Conservation (phyloP, 495 filamentous ascomycete genomes). For the Lasiosphaeris hirsuta region DNA sequence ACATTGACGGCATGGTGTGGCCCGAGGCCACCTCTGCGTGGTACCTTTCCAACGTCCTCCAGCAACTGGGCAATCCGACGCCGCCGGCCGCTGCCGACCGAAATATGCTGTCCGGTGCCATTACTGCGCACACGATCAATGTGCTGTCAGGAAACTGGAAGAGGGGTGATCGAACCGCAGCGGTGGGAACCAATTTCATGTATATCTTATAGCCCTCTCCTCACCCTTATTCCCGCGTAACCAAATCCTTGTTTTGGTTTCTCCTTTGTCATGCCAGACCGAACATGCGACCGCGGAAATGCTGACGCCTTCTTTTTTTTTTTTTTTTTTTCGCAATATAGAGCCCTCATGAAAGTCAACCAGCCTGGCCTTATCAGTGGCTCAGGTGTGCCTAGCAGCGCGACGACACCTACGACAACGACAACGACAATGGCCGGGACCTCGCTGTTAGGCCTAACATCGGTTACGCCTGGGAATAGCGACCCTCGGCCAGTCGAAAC, state of each 20-base stretch:
- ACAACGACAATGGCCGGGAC: no score
- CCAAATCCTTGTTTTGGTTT: not conserved
- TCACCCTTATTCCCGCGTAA: not conserved
- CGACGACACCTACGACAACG: not conserved
- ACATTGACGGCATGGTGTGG: constrained; percentile 24
- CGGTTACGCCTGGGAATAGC: not conserved
- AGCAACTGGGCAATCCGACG: constrained; percentile 20
- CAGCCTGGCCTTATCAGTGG: constrained; percentile 18
- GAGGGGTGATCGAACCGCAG: constrained; percentile 19
- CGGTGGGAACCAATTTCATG: constrained; percentile 31
- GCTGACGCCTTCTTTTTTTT: not conserved
- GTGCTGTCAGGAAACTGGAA: constrained; percentile 13
- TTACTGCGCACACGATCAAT: constrained; percentile 16
- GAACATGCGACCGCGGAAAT: not conserved
- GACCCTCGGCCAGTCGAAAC: constrained; percentile 14
- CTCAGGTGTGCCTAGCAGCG: not conserved
- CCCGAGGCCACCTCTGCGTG: constrained; percentile 28
- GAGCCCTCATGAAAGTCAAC: constrained; percentile 30
- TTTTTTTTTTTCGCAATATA: not conserved
- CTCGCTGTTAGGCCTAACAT: not conserved
- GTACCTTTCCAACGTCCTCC: constrained; percentile 23
- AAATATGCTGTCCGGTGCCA: constrained; percentile 17
- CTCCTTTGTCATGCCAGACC: not conserved
- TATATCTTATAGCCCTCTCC: constrained; percentile 13
- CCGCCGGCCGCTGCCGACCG: not conserved